Evolutionary conservation across 169 alveolate species (phyloP), one percentile per base, ranked within the genome.

Genomic region (Plasmodium fragile): DNA sequence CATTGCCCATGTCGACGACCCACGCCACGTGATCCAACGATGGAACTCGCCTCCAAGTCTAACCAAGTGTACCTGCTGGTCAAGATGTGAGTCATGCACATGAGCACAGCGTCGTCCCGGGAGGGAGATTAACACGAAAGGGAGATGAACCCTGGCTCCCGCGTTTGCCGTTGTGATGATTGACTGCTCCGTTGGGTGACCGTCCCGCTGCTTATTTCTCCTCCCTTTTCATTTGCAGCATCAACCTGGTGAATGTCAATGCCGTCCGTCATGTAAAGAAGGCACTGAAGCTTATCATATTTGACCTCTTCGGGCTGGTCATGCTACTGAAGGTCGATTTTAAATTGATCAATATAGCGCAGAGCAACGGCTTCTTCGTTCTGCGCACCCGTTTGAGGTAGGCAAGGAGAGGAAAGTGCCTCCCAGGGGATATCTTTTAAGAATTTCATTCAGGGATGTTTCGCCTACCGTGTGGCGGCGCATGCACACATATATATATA

Each of bases 271-370:
- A 73, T 53, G 85, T 75, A 34, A 85, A 85, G 45, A 5, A 25
- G 28, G 93, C 93, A 3, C 36, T 85, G 41, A 85, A 85, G 28
- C 39, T 36, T 13, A 85, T 85, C 55, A 75, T 85, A 6, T 55
- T 85, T 28, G 93, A 85, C 18, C 45, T 69, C 25, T 85, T 85
- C 43, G 93, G 93, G 13, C 18, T 85, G 69, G 16, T 72, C 34
- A 85, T 85, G 93, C 25, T 85, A 53, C 82, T 85, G 28, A 85
- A 25, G 78, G 93, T 43, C n/a, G 52, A 77, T 32, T 85, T 32
- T 39, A 85, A 72, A 25, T 52, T 85, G 65, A 28, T 85, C 32
- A 85, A 85, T 52, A 6, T 85, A 4, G 25, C 36, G n/a, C 69
- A 75, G 39, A 28, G 43, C 43, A 85, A 8, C 43, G 22, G 10